A percentile compares a stretch with the other conserved stretches of the same genome.
These are phyloP conservation scores for Sanghuangporus sanghuang DNA, from an alignment of 1,284 basidiomycete species.

Conservation along the genomic window DNA sequence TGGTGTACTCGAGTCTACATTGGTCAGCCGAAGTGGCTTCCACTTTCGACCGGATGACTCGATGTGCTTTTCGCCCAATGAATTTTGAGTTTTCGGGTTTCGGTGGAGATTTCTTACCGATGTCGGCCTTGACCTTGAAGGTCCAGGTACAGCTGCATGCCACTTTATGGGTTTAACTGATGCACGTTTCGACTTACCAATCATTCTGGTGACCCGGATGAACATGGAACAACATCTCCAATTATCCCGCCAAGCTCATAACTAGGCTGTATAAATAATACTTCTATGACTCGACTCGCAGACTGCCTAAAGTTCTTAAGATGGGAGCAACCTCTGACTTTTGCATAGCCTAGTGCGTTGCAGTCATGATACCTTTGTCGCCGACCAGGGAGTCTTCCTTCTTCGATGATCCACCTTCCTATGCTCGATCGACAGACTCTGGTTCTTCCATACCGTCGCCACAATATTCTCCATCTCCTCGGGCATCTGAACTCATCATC, in stretches of 20 bases:
- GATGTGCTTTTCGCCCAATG: too few relatives aligned
- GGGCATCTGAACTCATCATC: slow-evolving; percentile 2
- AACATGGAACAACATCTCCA: not conserved
- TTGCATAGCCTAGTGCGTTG: not conserved
- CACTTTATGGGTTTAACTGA: not conserved
- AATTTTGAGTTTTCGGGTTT: too few relatives aligned
- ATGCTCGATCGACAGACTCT: not conserved
- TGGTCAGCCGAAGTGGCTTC: too few relatives aligned
- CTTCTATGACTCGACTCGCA: not conserved
- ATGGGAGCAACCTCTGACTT: not conserved
- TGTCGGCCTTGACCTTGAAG: not conserved
- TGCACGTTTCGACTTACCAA: not conserved
- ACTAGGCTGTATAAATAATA: not conserved
- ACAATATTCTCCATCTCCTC: slow-evolving; percentile 2
- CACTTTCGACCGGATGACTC: too few relatives aligned
- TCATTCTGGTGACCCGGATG: not conserved
- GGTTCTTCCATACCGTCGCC: slow-evolving; percentile 1
- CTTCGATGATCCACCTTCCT: slow-evolving; percentile 10
- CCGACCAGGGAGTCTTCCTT: not conserved
- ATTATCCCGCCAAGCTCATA: not conserved
- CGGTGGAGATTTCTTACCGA: too few relatives aligned
- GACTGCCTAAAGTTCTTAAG: not conserved
- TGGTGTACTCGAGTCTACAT: too few relatives aligned
- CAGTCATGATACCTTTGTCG: not conserved
- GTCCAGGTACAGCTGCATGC: not conserved